Conservation (phyloP, 106 monocot genomes). For the Dendrobium catenatum region DNA sequence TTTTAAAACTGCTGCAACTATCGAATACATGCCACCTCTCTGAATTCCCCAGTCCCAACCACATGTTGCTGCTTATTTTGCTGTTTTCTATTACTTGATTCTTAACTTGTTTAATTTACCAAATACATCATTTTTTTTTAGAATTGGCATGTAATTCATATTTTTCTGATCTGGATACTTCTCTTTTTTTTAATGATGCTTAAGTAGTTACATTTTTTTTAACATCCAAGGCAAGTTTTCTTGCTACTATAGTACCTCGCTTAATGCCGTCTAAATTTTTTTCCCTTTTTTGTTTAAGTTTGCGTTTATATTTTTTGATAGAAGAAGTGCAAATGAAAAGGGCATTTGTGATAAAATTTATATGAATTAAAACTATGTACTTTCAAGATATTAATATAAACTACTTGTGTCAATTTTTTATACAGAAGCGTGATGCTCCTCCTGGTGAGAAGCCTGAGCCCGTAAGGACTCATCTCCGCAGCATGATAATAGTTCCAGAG, state of each 20-base stretch:
- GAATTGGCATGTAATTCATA: background rate
- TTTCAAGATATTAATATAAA: background rate
- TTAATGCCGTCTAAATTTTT: background rate
- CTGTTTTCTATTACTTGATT: too few species aligned
- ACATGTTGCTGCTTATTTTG: too few species aligned
- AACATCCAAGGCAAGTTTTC: background rate
- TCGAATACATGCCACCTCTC: too few species aligned
- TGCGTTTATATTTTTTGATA: too few species aligned
- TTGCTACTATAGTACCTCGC: background rate
- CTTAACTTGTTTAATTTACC: background rate
- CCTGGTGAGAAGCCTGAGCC: slow-evolving; percentile 46
- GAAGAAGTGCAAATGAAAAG: background rate
- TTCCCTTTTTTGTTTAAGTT: background rate
- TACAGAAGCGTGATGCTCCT: slow-evolving; percentile 43
- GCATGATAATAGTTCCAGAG: slow-evolving; percentile 49
- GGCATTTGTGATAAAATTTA: background rate
- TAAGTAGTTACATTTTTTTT: background rate
- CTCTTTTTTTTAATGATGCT: background rate
- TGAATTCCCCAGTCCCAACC: too few species aligned
- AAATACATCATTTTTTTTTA: background rate
- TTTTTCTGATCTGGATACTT: background rate
- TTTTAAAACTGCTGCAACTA: too few species aligned
- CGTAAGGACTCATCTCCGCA: slow-evolving; percentile 46
- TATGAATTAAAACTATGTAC: background rate
- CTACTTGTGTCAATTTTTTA: background rate